Evolutionary conservation across 805 yeast species (phyloP).

Genomic region (Barnettozyma siamensis): DNA sequence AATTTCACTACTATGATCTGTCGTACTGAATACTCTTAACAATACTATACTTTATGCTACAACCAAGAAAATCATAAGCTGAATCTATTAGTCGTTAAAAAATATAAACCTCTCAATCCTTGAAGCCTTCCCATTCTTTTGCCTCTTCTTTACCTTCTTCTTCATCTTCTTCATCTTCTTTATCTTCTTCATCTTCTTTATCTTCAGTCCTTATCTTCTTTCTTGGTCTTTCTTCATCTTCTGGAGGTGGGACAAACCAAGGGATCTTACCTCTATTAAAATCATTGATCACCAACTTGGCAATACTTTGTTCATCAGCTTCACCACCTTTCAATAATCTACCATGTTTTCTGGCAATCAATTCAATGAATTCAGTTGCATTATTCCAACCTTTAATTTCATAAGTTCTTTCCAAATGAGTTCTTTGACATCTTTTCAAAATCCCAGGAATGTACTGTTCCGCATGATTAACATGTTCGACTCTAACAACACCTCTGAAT

Average conservation of each 20-base stretch:
- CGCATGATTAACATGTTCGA: conserved; percentile 93
- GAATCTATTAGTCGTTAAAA: not conserved
- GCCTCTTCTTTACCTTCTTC: conserved; percentile 8
- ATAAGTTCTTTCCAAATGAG: conserved; percentile 92
- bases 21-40: too few relatives aligned
- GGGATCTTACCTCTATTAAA: conserved; percentile 97
- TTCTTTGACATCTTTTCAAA: conserved; percentile 75
- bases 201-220: conserved; percentile 25
- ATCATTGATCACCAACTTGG: conserved; percentile 86
- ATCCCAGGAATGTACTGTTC: conserved; percentile 92
- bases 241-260: conserved; percentile 95
- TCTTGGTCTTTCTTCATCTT: conserved; percentile 44
- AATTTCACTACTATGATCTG: too few relatives aligned
- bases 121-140: conserved; percentile 13
- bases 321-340: conserved; percentile 95
- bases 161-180: conserved; percentile 8
- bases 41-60: too few relatives aligned
- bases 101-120: conserved; percentile 1
- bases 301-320: conserved; percentile 90
- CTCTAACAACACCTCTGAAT: conserved; percentile 96
- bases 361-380: conserved; percentile 77
- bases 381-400: conserved; percentile 87
- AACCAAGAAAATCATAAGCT: not conserved
- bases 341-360: conserved; percentile 89
- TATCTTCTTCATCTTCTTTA: conserved; percentile 11